phyloP scores from a whole-genome alignment of 164 flowering plant genomes.

The Malania oleifera region DNA sequence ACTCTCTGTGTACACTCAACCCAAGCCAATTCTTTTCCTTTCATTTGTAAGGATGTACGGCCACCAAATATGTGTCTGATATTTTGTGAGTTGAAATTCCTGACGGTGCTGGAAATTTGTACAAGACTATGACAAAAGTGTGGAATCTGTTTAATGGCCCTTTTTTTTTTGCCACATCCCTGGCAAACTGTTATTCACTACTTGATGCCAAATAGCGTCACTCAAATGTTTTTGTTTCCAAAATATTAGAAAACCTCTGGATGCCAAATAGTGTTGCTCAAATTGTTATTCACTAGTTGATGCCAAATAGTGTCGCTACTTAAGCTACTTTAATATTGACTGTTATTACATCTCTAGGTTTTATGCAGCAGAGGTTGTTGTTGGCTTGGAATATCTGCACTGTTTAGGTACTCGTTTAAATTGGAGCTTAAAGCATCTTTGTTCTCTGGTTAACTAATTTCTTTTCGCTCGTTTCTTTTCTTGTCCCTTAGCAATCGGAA shows the following conservation, averaged over 20 bases:
- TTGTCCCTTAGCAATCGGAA: neutral
- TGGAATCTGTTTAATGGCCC: neutral
- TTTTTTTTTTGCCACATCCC: no score
- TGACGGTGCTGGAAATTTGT: neutral
- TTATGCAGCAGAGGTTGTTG: slow-evolving; percentile 86
- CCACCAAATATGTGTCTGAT: neutral
- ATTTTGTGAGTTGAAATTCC: neutral
- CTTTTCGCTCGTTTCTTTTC: neutral
- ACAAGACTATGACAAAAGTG: neutral
- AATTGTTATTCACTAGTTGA: no score
- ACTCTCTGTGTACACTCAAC: neutral
- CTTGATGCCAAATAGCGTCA: no score
- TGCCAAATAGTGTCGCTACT: no score
- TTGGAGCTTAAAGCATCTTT: neutral
- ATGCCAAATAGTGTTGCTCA: no score
- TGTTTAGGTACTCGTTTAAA: slow-evolving; percentile 67
- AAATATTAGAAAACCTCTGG: no score
- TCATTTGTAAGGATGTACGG: neutral
- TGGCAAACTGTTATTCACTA: no score
- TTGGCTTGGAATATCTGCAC: slow-evolving; percentile 96
- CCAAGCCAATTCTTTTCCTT: neutral
- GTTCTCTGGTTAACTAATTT: neutral
- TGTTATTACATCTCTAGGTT: slow-evolving; percentile 45
- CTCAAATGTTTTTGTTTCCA: no score
- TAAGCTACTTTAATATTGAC: neutral